Conservation (phyloP, 1,139 yeast genomes). For the Yamadazyma mexicana region DNA sequence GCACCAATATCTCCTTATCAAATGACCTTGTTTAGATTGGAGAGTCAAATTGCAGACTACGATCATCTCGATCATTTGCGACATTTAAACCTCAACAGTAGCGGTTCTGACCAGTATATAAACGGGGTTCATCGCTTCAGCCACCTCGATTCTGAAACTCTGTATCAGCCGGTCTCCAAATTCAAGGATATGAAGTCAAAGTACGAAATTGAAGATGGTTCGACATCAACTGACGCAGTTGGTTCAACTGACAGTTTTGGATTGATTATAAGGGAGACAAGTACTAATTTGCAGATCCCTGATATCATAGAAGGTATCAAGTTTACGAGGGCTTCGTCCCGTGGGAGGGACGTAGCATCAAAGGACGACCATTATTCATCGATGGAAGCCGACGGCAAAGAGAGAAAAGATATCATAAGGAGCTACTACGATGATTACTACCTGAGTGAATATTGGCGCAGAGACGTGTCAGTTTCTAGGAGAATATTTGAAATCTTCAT, state of each 20-base stretch:
- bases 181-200: slow-evolving; percentile 21
- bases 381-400: slow-evolving; percentile 9
- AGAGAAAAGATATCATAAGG: slow-evolving; percentile 5
- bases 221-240: not conserved
- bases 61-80: slow-evolving; percentile 20
- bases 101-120: slow-evolving; percentile 34
- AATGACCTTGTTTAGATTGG: slow-evolving; percentile 29
- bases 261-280: slow-evolving; percentile 7
- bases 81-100: slow-evolving; percentile 16
- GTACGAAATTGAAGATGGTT: slow-evolving; percentile 19
- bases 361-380: slow-evolving; percentile 10
- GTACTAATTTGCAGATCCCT: slow-evolving; percentile 17
- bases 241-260: slow-evolving; percentile 15
- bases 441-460: no score
- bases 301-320: slow-evolving; percentile 40
- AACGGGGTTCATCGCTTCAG: slow-evolving; percentile 54
- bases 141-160: slow-evolving; percentile 29
- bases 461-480: no score
- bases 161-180: slow-evolving; percentile 40
- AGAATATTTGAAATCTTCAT: no score
- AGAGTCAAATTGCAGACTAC: slow-evolving; percentile 12
- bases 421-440: slow-evolving; percentile 3
- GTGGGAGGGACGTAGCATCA: slow-evolving; percentile 10
- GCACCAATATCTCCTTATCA: slow-evolving; percentile 72
- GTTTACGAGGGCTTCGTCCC: slow-evolving; percentile 19